Percentiles rank a stretch among this genome's conserved stretches.
phyloP scores from a whole-genome alignment of 78 protist genomes.

The Dictyostelium intermedium region DNA sequence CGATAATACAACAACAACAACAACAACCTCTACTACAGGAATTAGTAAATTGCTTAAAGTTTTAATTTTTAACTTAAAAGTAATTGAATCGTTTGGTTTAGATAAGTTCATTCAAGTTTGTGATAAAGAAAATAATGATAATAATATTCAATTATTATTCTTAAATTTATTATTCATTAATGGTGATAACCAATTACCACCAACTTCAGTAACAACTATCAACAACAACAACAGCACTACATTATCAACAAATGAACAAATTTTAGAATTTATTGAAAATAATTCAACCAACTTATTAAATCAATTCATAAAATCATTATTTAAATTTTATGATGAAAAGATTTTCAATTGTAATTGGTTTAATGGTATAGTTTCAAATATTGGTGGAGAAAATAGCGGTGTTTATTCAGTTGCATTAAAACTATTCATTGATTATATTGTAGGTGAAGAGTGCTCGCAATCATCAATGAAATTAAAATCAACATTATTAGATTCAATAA shows the following conservation, averaged over 20 bases:
- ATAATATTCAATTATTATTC: background rate
- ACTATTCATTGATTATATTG: background rate
- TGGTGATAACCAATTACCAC: background rate
- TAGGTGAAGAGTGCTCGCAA: background rate
- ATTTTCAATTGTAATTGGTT: background rate
- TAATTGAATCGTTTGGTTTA: background rate
- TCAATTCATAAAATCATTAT: background rate
- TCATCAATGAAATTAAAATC: background rate
- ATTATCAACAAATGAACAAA: background rate
- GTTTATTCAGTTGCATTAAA: background rate
- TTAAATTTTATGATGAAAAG: background rate
- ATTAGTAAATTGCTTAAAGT: background rate
- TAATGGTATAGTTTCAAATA: background rate
- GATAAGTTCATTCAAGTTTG: background rate
- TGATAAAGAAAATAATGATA: background rate
- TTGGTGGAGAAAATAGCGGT: background rate
- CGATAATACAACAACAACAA: background rate
- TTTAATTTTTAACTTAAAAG: background rate
- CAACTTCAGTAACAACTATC: background rate
- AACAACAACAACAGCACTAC: background rate
- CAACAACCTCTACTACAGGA: background rate
- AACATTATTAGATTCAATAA: background rate
- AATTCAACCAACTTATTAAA: background rate
- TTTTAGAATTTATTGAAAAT: background rate
- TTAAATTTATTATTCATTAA: background rate